phyloP scores from a whole-genome alignment of 495 filamentous ascomycete genomes.

The Pseudevernia furfuracea region DNA sequence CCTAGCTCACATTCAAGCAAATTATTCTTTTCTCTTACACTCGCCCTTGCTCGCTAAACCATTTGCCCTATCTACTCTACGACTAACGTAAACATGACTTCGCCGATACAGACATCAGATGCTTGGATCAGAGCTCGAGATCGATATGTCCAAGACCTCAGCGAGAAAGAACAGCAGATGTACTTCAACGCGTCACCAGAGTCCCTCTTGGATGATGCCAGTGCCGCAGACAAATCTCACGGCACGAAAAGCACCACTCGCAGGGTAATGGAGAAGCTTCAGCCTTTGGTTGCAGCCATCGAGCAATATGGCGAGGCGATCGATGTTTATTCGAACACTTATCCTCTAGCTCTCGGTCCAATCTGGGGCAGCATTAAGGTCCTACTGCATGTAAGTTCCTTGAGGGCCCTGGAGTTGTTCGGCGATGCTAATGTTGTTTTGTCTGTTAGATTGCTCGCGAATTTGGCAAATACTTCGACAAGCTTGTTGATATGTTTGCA shows the following conservation, averaged over 20 bases:
- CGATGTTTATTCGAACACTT: slow-evolving; percentile 34
- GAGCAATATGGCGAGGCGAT: slow-evolving; percentile 36
- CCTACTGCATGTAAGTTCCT: slow-evolving; percentile 28
- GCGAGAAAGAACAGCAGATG: slow-evolving; percentile 24
- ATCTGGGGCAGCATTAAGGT: slow-evolving; percentile 40
- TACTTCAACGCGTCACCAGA: slow-evolving; percentile 25
- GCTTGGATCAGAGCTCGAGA: slow-evolving; percentile 29
- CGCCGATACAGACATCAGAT: neutral
- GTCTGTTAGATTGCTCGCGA: slow-evolving; percentile 28
- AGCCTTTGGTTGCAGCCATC: slow-evolving; percentile 32
- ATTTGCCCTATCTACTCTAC: neutral
- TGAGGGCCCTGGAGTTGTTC: neutral
- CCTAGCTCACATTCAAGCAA: neutral
- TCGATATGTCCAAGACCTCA: slow-evolving; percentile 31
- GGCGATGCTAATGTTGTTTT: neutral
- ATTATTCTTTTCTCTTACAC: neutral
- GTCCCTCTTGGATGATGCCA: slow-evolving; percentile 30
- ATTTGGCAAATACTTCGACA: slow-evolving; percentile 34
- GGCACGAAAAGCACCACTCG: slow-evolving; percentile 27
- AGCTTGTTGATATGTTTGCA: slow-evolving; percentile 34
- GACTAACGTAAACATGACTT: neutral
- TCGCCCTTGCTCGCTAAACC: too few relatives aligned
- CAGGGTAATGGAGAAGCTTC: slow-evolving; percentile 24
- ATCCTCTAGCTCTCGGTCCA: slow-evolving; percentile 31
- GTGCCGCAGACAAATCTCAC: slow-evolving; percentile 28